phyloP scores from a whole-genome alignment of 805 yeast species.

The Dipodascus geniculatus region DNA sequence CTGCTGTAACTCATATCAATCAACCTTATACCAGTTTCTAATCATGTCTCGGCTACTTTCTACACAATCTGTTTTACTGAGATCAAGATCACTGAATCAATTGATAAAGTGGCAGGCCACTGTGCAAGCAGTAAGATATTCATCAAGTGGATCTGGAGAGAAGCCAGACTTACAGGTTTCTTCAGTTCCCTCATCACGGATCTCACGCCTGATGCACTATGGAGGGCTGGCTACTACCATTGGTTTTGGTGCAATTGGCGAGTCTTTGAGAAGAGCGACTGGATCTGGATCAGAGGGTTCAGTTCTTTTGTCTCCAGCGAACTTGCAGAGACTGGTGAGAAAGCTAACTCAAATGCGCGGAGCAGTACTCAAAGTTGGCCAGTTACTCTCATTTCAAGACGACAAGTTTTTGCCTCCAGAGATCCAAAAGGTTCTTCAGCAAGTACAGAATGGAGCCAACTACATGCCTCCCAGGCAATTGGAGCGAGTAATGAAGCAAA shows the following conservation, averaged over 20 bases:
- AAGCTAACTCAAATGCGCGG: conserved; percentile 93
- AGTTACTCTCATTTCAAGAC: conserved; percentile 91
- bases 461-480: conserved; percentile 93
- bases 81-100: neutral
- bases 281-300: conserved; percentile 29
- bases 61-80: neutral
- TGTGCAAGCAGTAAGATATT: neutral
- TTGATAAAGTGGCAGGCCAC: neutral
- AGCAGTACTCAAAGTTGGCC: conserved; percentile 97
- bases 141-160: neutral
- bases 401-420: conserved; percentile 74
- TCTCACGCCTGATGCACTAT: conserved; percentile 86
- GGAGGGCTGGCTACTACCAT: conserved; percentile 88
- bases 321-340: conserved; percentile 77
- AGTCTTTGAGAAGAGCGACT: conserved; percentile 53
- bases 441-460: conserved; percentile 90
- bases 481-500: conserved; percentile 56
- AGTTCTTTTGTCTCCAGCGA: conserved; percentile 63
- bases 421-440: conserved; percentile 62
- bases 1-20: no score
- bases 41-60: neutral
- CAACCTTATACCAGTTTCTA: no score
- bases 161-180: conserved; percentile 44
- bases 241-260: conserved; percentile 72
- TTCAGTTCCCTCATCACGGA: conserved; percentile 74